Evolutionary conservation across 768 basidiomycete genomes (phyloP).

Genomic region (Amanita molliuscula): DNA sequence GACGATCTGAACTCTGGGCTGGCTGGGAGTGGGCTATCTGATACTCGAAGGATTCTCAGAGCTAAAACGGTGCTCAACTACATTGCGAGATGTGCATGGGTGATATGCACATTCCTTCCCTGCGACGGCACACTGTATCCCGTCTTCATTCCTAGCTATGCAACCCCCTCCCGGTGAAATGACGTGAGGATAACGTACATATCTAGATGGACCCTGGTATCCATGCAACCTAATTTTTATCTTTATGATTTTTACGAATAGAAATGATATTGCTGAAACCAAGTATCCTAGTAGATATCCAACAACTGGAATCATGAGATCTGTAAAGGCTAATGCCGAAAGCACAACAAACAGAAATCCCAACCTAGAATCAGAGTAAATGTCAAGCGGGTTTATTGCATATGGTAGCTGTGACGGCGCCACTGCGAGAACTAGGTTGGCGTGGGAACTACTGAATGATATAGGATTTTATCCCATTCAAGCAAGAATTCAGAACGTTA

Average conservation of each 20-base stretch:
- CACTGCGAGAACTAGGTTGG: neutral
- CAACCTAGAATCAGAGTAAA: constrained; percentile 35
- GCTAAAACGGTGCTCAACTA: constrained; percentile 24
- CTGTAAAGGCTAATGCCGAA: too few species aligned
- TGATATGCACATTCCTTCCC: constrained; percentile 64
- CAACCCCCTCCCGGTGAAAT: constrained; percentile 54
- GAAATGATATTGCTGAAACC: too few species aligned
- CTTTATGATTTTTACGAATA: too few species aligned
- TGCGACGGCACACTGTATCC: constrained; percentile 55
- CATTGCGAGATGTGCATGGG: neutral
- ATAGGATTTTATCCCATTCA: too few species aligned
- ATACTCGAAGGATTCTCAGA: constrained; percentile 49
- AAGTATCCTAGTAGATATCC: too few species aligned
- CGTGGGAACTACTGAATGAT: too few species aligned
- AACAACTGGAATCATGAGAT: too few species aligned
- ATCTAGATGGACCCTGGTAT: constrained; percentile 32
- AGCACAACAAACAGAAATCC: too few species aligned
- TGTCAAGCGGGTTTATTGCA: constrained; percentile 9
- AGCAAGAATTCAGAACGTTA: too few species aligned
- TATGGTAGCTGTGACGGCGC: neutral
- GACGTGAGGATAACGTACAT: constrained; percentile 50
- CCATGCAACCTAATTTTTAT: too few species aligned
- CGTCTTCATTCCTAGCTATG: constrained; percentile 61
- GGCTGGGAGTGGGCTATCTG: constrained; percentile 25
- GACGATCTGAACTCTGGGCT: constrained; percentile 39